These are phyloP conservation scores for Oryza brachyantha DNA, from an alignment of 176 grass and related monocot species.

Conservation along the genomic window DNA sequence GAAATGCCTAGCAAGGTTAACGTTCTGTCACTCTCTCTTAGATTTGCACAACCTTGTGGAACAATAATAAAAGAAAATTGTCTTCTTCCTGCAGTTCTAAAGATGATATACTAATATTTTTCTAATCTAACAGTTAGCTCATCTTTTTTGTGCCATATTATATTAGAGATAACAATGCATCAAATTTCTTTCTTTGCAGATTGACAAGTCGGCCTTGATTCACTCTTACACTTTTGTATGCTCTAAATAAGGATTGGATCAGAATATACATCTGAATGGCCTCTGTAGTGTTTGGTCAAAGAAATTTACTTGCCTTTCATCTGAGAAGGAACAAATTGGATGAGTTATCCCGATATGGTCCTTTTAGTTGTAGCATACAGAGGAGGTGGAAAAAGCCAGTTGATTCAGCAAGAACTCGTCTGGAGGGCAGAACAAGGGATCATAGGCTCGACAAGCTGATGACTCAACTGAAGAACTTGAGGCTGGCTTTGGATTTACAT, in stretches of 20 bases:
- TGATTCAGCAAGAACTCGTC: constrained; percentile 50
- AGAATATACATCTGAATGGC: background rate
- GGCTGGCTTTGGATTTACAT: constrained; percentile 36
- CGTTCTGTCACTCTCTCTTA: background rate
- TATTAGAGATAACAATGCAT: background rate
- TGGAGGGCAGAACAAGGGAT: constrained; percentile 60
- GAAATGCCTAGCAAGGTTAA: constrained; percentile 1
- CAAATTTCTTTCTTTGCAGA: background rate
- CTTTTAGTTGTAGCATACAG: constrained; percentile 27
- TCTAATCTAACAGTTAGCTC: background rate
- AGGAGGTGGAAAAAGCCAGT: constrained; percentile 59
- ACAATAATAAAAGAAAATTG: background rate
- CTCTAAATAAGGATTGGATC: background rate
- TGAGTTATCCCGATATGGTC: constrained; percentile 7
- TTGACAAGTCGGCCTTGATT: background rate
- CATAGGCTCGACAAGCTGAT: constrained; percentile 62
- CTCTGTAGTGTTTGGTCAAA: background rate
- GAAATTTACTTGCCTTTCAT: background rate
- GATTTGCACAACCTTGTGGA: background rate
- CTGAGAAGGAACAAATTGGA: background rate
- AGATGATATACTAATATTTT: background rate
- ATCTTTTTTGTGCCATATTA: background rate
- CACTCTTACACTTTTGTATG: background rate
- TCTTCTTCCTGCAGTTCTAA: background rate
- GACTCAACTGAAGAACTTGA: constrained; percentile 55